phyloP scores from a whole-genome alignment of 2,329 filamentous ascomycete species.

The Aureobasidium namibiae region DNA sequence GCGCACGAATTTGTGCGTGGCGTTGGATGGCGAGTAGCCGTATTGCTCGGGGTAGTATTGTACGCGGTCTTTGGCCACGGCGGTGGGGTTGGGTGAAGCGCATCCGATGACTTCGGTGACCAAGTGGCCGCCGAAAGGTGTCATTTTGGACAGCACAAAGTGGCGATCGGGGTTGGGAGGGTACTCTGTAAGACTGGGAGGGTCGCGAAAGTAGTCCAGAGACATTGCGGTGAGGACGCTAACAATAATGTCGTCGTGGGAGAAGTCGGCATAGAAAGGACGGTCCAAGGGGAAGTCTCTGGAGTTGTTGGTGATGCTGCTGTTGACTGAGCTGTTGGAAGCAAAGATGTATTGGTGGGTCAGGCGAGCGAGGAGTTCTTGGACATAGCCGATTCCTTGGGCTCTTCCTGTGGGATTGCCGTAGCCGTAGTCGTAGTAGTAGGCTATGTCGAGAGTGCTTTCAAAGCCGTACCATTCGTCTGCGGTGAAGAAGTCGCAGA shows the following conservation, averaged over 20 bases:
- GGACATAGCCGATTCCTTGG: constrained; percentile 46
- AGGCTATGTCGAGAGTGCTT: constrained; percentile 45
- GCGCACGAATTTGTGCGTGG: constrained; percentile 40
- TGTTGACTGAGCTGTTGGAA: constrained; percentile 46
- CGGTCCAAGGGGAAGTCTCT: constrained; percentile 40
- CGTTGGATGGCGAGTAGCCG: constrained; percentile 35
- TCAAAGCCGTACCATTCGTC: constrained; percentile 50
- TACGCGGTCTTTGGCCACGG: constrained; percentile 32
- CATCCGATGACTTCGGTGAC: constrained; percentile 51
- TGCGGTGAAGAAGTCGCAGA: constrained; percentile 46
- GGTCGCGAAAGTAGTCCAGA: constrained; percentile 46
- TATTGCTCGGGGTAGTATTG: constrained; percentile 38
- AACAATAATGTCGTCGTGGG: constrained; percentile 46
- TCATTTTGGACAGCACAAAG: constrained; percentile 44
- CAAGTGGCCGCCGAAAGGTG: constrained; percentile 48
- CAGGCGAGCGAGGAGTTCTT: constrained; percentile 44
- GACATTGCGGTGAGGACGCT: constrained; percentile 44
- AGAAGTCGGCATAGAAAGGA: constrained; percentile 46
- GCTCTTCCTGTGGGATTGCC: constrained; percentile 45
- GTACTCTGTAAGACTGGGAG: constrained; percentile 35
- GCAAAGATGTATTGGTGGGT: constrained; percentile 38
- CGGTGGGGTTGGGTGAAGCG: constrained; percentile 29
- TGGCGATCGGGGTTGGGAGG: constrained; percentile 37
- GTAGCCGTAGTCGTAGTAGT: constrained; percentile 36
- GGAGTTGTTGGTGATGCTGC: constrained; percentile 39